A percentile compares a stretch with the other conserved stretches of the same genome.
These are phyloP conservation scores for Saururus chinensis DNA, from an alignment of 164 flowering plant genomes.

Conservation along the genomic window DNA sequence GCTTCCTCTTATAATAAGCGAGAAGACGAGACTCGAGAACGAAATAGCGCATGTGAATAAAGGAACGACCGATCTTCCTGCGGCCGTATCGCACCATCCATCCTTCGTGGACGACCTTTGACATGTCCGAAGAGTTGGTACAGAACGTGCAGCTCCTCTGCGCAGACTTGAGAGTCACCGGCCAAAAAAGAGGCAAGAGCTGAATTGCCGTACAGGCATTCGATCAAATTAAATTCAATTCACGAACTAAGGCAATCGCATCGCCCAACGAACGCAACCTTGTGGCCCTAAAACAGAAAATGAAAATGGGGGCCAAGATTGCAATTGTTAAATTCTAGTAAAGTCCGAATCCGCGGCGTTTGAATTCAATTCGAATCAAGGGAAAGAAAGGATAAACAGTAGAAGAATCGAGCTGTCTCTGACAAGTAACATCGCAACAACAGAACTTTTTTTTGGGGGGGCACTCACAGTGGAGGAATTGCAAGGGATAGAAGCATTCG, in stretches of 20 bases:
- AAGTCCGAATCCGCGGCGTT: neutral
- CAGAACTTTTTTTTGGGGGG: too few species aligned
- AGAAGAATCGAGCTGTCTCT: too few species aligned
- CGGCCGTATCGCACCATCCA: slow-evolving; percentile 99
- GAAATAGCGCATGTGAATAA: slow-evolving; percentile 91
- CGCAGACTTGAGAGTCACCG: too few species aligned
- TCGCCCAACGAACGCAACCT: neutral
- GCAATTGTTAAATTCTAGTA: neutral
- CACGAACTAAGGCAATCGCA: neutral
- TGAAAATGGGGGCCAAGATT: neutral
- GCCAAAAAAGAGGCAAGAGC: too few species aligned
- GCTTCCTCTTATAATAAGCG: slow-evolving; percentile 94
- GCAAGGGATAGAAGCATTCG: too few species aligned
- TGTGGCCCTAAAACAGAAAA: too few species aligned
- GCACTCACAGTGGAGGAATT: too few species aligned
- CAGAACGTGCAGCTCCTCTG: too few species aligned
- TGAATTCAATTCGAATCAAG: neutral
- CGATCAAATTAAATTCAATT: neutral
- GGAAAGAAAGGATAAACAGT: neutral
- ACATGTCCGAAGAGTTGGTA: slow-evolving; percentile 10
- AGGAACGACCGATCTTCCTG: slow-evolving; percentile 95
- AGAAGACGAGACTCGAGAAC: slow-evolving; percentile 85
- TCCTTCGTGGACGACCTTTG: slow-evolving; percentile 93
- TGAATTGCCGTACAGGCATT: neutral
- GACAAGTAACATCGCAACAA: too few species aligned